A percentile compares a stretch with the other conserved stretches of the same genome.
phyloP scores from a whole-genome alignment of 2,329 filamentous ascomycete species.

The Colletotrichum musicola region DNA sequence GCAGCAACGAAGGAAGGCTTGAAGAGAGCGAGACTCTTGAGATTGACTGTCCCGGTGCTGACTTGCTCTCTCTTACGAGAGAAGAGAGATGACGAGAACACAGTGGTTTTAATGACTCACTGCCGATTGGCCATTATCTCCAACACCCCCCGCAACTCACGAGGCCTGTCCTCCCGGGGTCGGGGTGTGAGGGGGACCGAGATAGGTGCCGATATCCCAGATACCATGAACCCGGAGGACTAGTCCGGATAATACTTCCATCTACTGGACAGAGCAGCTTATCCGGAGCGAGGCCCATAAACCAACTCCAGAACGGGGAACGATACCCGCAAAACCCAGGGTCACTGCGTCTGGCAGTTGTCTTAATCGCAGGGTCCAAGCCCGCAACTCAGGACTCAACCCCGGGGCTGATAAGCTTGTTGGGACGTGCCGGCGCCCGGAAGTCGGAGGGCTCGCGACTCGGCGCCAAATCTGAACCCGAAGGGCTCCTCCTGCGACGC shows the following conservation, averaged over 20 bases:
- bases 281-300: conserved; percentile 17
- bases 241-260: neutral
- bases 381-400: conserved; percentile 5
- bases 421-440: neutral
- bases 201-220: neutral
- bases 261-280: conserved; percentile 2
- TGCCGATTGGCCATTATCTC: conserved; percentile 31
- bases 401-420: conserved; percentile 21
- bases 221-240: conserved; percentile 21
- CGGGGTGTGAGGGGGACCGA: neutral
- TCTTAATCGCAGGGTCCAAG: conserved; percentile 22
- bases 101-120: conserved; percentile 21
- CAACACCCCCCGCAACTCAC: conserved; percentile 2
- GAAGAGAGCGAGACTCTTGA: neutral
- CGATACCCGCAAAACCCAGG: conserved; percentile 13
- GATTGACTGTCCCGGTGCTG: neutral
- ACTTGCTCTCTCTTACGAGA: neutral
- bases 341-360: neutral
- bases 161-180: conserved; percentile 30
- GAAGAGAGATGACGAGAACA: conserved; percentile 6
- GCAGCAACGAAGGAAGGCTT: too few relatives aligned
- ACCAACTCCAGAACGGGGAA: conserved; percentile 6
- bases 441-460: neutral
- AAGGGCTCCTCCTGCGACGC: conserved; percentile 5
- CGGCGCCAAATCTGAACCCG: conserved; percentile 27